Conservation (phyloP, 2,329 filamentous ascomycete species). For the Parafenestella ontariensis region DNA sequence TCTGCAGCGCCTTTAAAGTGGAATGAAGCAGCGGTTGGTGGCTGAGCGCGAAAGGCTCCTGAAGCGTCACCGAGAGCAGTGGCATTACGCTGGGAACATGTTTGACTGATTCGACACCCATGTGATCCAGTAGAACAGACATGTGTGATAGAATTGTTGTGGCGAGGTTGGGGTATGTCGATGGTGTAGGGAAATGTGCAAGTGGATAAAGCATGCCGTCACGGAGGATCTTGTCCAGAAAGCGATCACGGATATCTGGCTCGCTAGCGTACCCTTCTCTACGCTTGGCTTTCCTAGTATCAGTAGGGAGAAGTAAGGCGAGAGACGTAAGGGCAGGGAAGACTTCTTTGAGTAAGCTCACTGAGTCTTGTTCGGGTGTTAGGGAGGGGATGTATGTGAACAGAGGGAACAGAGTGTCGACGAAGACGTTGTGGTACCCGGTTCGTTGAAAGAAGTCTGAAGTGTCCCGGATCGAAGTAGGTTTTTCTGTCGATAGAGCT, state of each 20-base stretch:
- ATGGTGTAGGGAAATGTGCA: constrained; percentile 59
- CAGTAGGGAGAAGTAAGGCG: constrained; percentile 16
- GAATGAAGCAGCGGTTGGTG: constrained; percentile 62
- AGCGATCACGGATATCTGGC: constrained; percentile 12
- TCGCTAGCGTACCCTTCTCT: neutral
- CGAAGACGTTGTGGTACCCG: constrained; percentile 71
- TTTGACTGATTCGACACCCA: constrained; percentile 70
- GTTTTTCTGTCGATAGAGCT: constrained; percentile 28
- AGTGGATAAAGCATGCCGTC: constrained; percentile 54
- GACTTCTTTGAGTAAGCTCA: constrained; percentile 67
- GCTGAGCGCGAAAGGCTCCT: constrained; percentile 70
- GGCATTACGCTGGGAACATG: constrained; percentile 75
- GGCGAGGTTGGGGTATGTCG: constrained; percentile 64
- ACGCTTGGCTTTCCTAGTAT: constrained; percentile 12
- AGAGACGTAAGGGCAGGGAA: constrained; percentile 73
- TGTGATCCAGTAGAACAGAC: constrained; percentile 57
- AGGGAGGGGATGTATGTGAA: constrained; percentile 79
- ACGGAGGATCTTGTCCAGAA: constrained; percentile 55
- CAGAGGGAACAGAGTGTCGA: constrained; percentile 72
- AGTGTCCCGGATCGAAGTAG: constrained; percentile 45
- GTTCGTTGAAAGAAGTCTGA: constrained; percentile 57
- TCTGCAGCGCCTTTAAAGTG: constrained; percentile 62
- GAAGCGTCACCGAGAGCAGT: constrained; percentile 68
- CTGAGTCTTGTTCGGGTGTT: constrained; percentile 75
- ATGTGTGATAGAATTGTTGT: constrained; percentile 63